Base-by-base conservation (phyloP, 306 rosid species). In the Gleditsia sinensis region DNA sequence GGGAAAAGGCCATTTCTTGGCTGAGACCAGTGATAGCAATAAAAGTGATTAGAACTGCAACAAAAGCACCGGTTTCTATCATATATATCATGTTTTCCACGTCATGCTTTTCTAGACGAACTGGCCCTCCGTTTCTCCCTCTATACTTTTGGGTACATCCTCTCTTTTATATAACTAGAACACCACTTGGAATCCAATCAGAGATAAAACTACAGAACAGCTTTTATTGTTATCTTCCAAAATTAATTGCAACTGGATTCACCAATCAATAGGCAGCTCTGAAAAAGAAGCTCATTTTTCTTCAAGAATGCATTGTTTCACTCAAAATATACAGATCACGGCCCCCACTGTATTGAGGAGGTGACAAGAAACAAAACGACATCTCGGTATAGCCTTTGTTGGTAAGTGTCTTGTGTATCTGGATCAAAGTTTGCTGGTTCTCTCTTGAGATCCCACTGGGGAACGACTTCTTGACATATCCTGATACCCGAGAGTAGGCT, bases 301-400 rank as follows among this genome's bases (percentile, higher is more conserved):
- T 67, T 58, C 60, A 88, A 84, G 76, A 88, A 84, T 67, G 54
- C 74, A 63, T 51, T 56, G 79, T 79, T 75, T 69, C 84, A 86
- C 93, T 87, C 88, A 77, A 74, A 81, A 85, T 88, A 81, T 86
- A 91, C 94, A 87, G 83, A 82, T 84, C 78, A 58, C 84, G 80
- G 79, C 83, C 88, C 74, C 79, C 81, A 62, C 45, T 23, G 69
- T 32, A 40, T 53, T 54, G 78, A 75, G 75, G 83, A 71, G 78
- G 84, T 33, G 50, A 14, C 60, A 74, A 30, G 74, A 80, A 69
- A 60, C 71, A 82, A 81, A 78, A 85, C 75, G 59, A 24, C 54
- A 81, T 71, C 74, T 37, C 45, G 20, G 40, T 20, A 73, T 19
- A 57, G 84, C 51, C 72, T 56, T 58, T 20, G 40, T 60, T n/a